Percentiles rank a stretch among this genome's conserved stretches.
Evolutionary conservation across 768 basidiomycete species (phyloP).

Genomic region (Boletus reticuloceps): DNA sequence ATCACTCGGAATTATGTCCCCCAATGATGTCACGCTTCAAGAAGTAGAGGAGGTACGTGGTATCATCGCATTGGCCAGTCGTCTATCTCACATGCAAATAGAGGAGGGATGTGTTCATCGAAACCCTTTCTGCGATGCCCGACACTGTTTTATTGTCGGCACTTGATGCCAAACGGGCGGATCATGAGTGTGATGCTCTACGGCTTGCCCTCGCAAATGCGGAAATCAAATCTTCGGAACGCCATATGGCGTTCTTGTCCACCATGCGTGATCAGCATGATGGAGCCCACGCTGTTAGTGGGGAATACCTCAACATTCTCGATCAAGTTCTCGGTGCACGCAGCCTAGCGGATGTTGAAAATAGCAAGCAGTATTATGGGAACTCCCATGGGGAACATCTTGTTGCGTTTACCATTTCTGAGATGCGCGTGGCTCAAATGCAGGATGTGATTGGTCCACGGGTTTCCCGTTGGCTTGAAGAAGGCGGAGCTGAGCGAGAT

Average conservation of each 20-base stretch:
- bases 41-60: no score
- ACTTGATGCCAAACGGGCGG: background rate
- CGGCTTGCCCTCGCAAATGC: background rate
- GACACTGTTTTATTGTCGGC: background rate
- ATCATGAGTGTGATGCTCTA: background rate
- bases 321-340: background rate
- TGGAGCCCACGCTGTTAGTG: background rate
- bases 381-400: no score
- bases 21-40: no score
- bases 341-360: background rate
- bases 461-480: no score
- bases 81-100: no score
- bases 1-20: no score
- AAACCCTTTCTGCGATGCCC: background rate
- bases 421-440: no score
- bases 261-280: background rate
- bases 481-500: no score
- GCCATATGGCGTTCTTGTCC: background rate
- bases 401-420: no score
- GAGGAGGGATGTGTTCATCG: background rate
- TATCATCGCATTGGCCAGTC: no score
- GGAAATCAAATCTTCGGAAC: background rate
- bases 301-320: background rate
- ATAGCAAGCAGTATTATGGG: background rate
- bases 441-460: no score